phyloP scores from a whole-genome alignment of 805 yeast genomes.

The Wickerhamiella sorbophila region DNA sequence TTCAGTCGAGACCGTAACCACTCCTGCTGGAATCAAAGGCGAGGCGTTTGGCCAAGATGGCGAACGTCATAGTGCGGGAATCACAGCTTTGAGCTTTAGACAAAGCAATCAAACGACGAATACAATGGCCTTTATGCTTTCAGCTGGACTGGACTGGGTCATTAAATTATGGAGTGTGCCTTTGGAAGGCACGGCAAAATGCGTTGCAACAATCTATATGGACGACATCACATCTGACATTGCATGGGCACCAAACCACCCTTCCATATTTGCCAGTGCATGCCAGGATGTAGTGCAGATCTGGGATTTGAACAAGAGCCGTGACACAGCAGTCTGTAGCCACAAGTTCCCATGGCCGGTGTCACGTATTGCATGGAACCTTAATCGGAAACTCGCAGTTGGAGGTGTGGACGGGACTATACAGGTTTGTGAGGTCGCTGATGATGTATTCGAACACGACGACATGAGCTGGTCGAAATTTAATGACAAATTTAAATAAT shows the following conservation, averaged over 20 bases:
- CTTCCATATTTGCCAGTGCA: constrained; percentile 26
- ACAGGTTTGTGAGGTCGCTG: background rate
- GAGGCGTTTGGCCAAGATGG: constrained; percentile 13
- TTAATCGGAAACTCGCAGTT: background rate
- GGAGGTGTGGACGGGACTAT: background rate
- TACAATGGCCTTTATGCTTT: constrained; percentile 19
- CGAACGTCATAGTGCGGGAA: constrained; percentile 23
- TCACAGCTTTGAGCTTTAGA: constrained; percentile 23
- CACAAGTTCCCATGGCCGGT: constrained; percentile 18
- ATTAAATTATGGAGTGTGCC: constrained; percentile 24
- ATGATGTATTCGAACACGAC: background rate
- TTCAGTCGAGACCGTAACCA: constrained; percentile 20
- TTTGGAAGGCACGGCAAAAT: background rate
- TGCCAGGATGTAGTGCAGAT: constrained; percentile 25
- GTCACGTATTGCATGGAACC: constrained; percentile 23
- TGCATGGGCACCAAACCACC: constrained; percentile 25
- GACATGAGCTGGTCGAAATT: background rate
- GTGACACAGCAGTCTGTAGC: constrained; percentile 20
- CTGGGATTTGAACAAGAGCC: constrained; percentile 27
- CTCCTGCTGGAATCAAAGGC: constrained; percentile 10
- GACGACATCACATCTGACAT: constrained; percentile 26
- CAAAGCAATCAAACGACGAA: constrained; percentile 17
- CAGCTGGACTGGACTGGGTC: constrained; percentile 28
- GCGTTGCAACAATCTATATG: constrained; percentile 14
- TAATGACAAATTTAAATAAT: background rate